Conservation (phyloP, 805 yeast species). For the Metschnikowia arizonensis region DNA sequence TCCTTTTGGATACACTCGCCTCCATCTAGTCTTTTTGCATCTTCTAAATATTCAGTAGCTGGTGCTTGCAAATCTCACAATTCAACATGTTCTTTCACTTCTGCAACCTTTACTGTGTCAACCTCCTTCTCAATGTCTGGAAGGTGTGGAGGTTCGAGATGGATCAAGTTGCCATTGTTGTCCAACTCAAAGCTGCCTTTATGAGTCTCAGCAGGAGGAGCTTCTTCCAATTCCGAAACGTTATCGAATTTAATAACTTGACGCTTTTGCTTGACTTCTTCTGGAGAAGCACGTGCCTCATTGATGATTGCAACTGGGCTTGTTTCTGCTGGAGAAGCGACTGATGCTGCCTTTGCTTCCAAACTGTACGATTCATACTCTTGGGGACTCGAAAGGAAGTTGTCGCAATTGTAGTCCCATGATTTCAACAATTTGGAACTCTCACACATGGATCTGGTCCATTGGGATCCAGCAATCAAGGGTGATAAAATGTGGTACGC, state of each 20-base stretch:
- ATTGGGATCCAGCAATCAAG: slow-evolving; percentile 68
- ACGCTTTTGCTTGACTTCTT: slow-evolving; percentile 5
- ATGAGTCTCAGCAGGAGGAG: slow-evolving; percentile 18
- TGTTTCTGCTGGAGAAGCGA: slow-evolving; percentile 6
- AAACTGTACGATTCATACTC: slow-evolving; percentile 21
- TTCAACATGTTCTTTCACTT: slow-evolving; percentile 4
- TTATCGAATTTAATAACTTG: neutral
- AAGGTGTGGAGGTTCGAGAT: slow-evolving; percentile 14
- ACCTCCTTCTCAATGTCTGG: slow-evolving; percentile 13
- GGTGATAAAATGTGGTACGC: slow-evolving; percentile 66
- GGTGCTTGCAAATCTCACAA: neutral
- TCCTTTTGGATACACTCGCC: neutral
- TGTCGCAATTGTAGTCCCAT: slow-evolving; percentile 89
- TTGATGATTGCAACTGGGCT: slow-evolving; percentile 9
- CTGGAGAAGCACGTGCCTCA: slow-evolving; percentile 12
- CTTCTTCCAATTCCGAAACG: slow-evolving; percentile 8
- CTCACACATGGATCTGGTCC: slow-evolving; percentile 71
- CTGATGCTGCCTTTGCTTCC: slow-evolving; percentile 2
- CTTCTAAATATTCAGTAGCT: neutral
- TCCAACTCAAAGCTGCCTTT: slow-evolving; percentile 14
- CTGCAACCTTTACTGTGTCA: slow-evolving; percentile 4
- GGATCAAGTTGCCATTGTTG: slow-evolving; percentile 6
- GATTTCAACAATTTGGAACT: slow-evolving; percentile 52
- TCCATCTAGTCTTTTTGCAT: slow-evolving; percentile 1
- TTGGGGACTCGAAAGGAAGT: slow-evolving; percentile 38